A percentile compares a stretch with the other conserved stretches of the same genome.
phyloP scores from a whole-genome alignment of 441 rosid genomes.

The Corymbia calophylla region DNA sequence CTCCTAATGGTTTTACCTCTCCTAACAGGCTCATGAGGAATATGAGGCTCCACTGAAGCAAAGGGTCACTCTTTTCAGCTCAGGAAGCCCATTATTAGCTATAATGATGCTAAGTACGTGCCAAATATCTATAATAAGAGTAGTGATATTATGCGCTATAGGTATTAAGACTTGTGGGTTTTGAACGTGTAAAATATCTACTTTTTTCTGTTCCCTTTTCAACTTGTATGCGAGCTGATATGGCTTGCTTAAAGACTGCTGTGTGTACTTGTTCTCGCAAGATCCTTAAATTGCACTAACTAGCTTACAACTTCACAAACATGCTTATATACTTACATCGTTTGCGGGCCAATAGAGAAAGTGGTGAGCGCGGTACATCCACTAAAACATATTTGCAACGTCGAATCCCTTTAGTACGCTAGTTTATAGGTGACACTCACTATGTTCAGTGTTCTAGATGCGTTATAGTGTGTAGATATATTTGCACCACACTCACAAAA shows the following conservation, averaged over 20 bases:
- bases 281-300: not conserved
- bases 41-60: not conserved
- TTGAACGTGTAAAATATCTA: not conserved
- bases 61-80: not conserved
- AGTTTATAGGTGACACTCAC: not conserved
- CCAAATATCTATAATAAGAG: not conserved
- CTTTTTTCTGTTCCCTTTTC: not conserved
- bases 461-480: not conserved
- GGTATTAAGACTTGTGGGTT: not conserved
- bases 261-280: not conserved
- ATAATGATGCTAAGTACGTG: not conserved
- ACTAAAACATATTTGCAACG: not conserved
- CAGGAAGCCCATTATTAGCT: not conserved
- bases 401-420: not conserved
- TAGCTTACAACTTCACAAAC: not conserved
- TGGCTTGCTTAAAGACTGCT: not conserved
- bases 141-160: not conserved
- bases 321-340: not conserved
- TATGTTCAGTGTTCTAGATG: not conserved
- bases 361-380: not conserved
- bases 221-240: not conserved
- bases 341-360: not conserved
- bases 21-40: not conserved
- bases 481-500: not conserved
- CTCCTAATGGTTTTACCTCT: not conserved